phyloP scores from a whole-genome alignment of 2,329 filamentous ascomycete species.

The Coleophoma eucalyptorum region DNA sequence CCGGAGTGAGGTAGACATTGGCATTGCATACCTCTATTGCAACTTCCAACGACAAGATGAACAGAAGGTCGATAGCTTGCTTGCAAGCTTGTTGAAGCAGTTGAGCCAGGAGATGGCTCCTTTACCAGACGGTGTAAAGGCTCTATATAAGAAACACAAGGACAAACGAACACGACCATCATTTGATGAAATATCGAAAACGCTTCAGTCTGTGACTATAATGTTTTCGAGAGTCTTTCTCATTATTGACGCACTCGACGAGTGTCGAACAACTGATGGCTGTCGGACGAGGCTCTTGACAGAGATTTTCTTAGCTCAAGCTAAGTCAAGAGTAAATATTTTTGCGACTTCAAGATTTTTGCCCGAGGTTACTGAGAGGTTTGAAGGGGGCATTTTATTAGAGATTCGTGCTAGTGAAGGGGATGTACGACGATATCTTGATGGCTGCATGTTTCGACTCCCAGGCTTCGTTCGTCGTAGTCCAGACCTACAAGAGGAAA shows the following conservation, averaged over 20 bases:
- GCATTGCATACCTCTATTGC: not conserved
- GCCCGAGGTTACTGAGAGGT: not conserved
- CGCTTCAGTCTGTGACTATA: not conserved
- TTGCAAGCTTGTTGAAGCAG: not conserved
- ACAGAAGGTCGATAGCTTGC: not conserved
- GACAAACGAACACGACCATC: not conserved
- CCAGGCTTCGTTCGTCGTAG: not conserved
- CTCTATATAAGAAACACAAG: not conserved
- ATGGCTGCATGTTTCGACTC: too few relatives aligned
- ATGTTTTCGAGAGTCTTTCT: constrained; percentile 5
- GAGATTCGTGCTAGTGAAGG: not conserved
- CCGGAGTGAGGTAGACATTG: too few relatives aligned
- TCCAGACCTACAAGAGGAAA: not conserved
- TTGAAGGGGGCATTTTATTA: not conserved
- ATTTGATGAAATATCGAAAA: not conserved
- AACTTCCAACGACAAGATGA: not conserved
- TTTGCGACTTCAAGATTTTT: not conserved
- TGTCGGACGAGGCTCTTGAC: not conserved
- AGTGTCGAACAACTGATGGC: constrained; percentile 5
- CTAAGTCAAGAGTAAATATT: not conserved
- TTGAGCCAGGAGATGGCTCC: not conserved
- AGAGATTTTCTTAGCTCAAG: not conserved
- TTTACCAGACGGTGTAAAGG: not conserved
- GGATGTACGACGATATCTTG: not conserved
- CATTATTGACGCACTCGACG: constrained; percentile 16